phyloP scores from a whole-genome alignment of 495 filamentous ascomycete species.

The Penicillium bovifimosum region DNA sequence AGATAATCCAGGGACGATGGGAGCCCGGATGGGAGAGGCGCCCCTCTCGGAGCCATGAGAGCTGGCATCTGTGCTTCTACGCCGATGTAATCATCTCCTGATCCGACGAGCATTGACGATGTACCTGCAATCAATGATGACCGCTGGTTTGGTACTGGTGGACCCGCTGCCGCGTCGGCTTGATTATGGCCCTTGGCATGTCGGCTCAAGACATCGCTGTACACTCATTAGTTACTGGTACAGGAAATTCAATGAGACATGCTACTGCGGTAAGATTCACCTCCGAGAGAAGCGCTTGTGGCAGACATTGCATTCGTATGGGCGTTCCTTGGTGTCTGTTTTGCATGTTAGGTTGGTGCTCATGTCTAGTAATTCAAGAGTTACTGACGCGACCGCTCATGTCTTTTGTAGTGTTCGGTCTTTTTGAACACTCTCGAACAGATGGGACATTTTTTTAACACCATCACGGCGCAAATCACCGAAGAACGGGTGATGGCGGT shows the following conservation, averaged over 20 bases:
- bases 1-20: conserved; percentile 37
- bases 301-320: conserved; percentile 49
- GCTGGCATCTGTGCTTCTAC: conserved; percentile 11
- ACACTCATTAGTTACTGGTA: conserved; percentile 10
- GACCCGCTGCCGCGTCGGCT: conserved; percentile 15
- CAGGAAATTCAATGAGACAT: background rate
- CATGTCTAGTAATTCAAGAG: background rate
- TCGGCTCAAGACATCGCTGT: conserved; percentile 48
- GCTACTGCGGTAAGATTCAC: conserved; percentile 20
- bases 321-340: conserved; percentile 49
- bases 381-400: conserved; percentile 49
- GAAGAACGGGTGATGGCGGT: background rate
- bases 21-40: conserved; percentile 22
- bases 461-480: conserved; percentile 26
- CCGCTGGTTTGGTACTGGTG: conserved; percentile 20
- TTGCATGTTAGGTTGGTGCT: conserved; percentile 4
- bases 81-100: conserved; percentile 15
- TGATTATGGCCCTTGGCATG: conserved; percentile 47
- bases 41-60: conserved; percentile 20
- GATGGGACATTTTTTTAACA: conserved; percentile 46
- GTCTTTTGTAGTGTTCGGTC: conserved; percentile 51
- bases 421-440: conserved; percentile 51
- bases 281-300: conserved; percentile 50
- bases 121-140: background rate
- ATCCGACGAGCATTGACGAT: conserved; percentile 11